A percentile compares a stretch with the other conserved stretches of the same genome.
Evolutionary conservation across 345 rosid species (phyloP).

Genomic region (Punica granatum): DNA sequence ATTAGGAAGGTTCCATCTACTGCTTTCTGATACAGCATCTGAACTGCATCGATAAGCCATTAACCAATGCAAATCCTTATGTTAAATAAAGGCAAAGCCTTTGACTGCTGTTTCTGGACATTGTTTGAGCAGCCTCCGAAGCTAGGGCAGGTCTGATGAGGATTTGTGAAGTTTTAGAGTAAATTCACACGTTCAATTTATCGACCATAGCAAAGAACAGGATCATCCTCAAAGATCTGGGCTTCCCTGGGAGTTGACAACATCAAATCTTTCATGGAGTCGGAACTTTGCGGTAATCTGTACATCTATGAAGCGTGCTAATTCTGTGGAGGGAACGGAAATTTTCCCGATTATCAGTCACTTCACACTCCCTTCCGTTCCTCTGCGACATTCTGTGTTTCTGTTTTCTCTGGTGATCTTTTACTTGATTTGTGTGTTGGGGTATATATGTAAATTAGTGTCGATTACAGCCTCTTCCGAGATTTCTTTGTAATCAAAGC

Average conservation of each 20-base stretch:
- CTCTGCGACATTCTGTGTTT: background rate
- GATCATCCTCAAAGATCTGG: constrained; percentile 2
- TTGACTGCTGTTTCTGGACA: background rate
- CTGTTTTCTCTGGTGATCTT: background rate
- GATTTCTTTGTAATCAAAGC: background rate
- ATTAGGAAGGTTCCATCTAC: background rate
- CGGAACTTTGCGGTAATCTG: background rate
- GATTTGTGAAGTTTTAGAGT: background rate
- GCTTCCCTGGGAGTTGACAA: background rate
- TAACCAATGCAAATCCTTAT: background rate
- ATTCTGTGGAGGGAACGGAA: background rate
- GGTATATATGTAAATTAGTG: constrained; percentile 1
- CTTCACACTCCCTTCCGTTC: background rate
- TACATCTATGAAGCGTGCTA: background rate
- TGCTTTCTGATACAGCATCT: background rate
- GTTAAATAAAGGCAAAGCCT: background rate
- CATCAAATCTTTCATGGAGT: background rate
- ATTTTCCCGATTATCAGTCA: background rate
- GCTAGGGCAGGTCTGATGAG: constrained; percentile 23
- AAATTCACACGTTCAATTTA: background rate
- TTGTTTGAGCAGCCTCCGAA: constrained; percentile 36
- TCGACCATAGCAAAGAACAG: background rate
- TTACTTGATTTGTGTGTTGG: background rate
- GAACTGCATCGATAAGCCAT: background rate
- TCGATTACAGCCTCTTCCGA: background rate